Evolutionary conservation across 306 rosid species (phyloP), one percentile per base, ranked within the genome.

Genomic region (Corylus avellana): DNA sequence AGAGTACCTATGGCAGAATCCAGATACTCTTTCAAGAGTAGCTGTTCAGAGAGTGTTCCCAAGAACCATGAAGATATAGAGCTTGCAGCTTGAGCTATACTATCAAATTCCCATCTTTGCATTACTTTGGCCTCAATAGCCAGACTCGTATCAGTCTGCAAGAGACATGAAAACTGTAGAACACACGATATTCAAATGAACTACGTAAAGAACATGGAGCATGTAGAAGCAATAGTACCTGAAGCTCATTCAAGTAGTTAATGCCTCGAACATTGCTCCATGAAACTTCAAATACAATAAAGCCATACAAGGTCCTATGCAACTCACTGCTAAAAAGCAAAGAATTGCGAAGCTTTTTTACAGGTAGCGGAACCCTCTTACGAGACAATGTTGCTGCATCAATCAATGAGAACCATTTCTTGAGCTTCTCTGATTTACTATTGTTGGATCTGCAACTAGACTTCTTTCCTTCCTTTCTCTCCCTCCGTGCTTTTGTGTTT

Each of bases 41-140:
- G 79, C 59, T 81, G 86, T 78, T 96, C 97, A 0, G 91, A 83
- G 61, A 13, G 39, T 20, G 96, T 87, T 84, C 99, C 99, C 20
- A 89, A 78, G 88, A 91, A 96, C 99, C 99, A 96, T 27, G 91
- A 86, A 55, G 94, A 82, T 69, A 96, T 84, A 81, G 88, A 84
- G 77, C 83, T 86, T 72, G 89, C 87, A 68, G 99, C 98, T 84
- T 90, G 98, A 88, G 91, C 82, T 72, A 96, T 93, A 88, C 87
- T 88, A 79, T 93, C 98, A 72, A 91, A 96, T 88, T 96, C 99
- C 99, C 99, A 93, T 86, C 99, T 90, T 85, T 73, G 85, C 99
- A 93, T 96, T 59, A 70, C 76, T 82, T 87, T 93, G 74, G 90
- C 82, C 92, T 96, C 99, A 64, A 89, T 73, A 51, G 94, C 96